Conservation (phyloP, 2,329 filamentous ascomycete genomes). For the Fusarium sp. region DNA sequence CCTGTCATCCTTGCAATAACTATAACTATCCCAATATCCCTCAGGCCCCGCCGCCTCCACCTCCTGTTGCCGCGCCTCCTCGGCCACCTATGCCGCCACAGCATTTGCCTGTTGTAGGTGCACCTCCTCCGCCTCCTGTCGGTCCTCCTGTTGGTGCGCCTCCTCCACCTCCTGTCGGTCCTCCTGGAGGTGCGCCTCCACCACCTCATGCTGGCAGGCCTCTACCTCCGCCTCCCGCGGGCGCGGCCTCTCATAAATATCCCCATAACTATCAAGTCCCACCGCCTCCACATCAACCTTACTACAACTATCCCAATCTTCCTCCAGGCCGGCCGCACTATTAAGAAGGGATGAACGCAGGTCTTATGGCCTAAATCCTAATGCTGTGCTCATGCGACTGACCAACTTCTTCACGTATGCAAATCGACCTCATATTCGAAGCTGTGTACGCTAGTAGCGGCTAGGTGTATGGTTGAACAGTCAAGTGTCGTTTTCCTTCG, state of each 20-base stretch:
- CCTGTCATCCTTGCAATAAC: not conserved
- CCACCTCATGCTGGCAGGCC: not conserved
- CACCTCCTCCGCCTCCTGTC: not conserved
- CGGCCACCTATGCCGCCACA: not conserved
- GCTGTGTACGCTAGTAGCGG: fast-evolving
- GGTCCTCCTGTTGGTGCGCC: not conserved
- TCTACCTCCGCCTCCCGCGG: not conserved
- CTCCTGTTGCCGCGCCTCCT: not conserved
- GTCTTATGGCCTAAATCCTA: too few relatives aligned
- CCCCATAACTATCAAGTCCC: not conserved
- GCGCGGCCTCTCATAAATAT: not conserved
- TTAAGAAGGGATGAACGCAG: not conserved
- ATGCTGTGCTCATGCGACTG: not conserved
- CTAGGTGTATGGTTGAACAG: too few relatives aligned
- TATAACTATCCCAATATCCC: not conserved
- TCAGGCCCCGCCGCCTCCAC: not conserved
- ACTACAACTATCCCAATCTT: not conserved
- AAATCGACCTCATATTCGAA: not conserved
- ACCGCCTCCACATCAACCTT: not conserved
- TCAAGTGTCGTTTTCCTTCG: not conserved
- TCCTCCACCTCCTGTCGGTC: not conserved
- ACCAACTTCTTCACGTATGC: not conserved
- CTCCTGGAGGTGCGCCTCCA: not conserved
- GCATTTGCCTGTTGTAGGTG: not conserved
- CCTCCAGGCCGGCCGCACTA: not conserved